Evolutionary conservation across 805 yeast species (phyloP), one percentile per base, ranked within the genome.

Genomic region (Ogataea pignaliae): DNA sequence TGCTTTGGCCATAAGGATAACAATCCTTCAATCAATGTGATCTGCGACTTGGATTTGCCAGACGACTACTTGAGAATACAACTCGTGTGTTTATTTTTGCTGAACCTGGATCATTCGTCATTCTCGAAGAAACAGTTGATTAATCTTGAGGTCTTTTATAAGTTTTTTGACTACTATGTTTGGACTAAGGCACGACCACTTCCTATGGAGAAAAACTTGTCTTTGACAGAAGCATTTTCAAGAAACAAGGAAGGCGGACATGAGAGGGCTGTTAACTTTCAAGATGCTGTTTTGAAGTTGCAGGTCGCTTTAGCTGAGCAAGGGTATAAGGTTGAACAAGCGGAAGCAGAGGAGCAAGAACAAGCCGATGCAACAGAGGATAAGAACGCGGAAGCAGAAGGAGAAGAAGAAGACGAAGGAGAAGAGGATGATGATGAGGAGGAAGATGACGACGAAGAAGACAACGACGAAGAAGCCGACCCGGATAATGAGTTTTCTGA

Each of bases 1-100:
- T 76, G 82, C 35, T 76, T 67, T 60, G 96, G 95, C 0, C 83
- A 86, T 66, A 73, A 75, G 0, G 68, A 71, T 45, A 78, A 78
- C 42, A 73, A 73, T 40, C 90, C 95, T 1, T 62, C 56, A 10
- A 72, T 74, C 7, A 68, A 65, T 17, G 50, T 44, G 3, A 34
- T 57, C 3, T 66, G 71, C 29, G 73, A 65, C 14, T 41, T 73
- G n/a, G 97, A 89, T 63, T 65, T 65, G 11, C 81, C 83, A 0
- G 75, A 80, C 52, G 81, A 86, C 54, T 86, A 81, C 56, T 87
- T 88, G 62, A 71, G 96, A 45, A 67, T 88, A 32, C 79, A 79
- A 34, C 63, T 89, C 56, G 62, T 76, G 15, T 57, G 75, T 26
- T 59, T 70, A 0, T 57, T 79, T 5, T 54, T 83, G 15, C 61